phyloP scores from a whole-genome alignment of 2,329 filamentous ascomycete species.

The Aspergillus jensenii region DNA sequence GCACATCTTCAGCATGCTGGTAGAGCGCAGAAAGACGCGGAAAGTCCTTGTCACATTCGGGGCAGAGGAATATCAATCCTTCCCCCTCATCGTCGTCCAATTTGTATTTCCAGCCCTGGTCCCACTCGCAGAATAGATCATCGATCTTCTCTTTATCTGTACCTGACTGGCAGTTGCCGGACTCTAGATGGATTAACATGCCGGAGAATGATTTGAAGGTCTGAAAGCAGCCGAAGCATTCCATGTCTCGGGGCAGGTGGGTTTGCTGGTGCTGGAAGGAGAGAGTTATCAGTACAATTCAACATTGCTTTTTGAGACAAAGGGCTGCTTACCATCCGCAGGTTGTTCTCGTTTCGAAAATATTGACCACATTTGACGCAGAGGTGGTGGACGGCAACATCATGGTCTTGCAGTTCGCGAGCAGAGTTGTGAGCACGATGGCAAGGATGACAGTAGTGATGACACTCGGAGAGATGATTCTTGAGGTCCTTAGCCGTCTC shows the following conservation, averaged over 20 bases:
- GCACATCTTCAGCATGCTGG: conserved; percentile 13
- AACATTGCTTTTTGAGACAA: too few species aligned
- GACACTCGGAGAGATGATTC: conserved; percentile 9
- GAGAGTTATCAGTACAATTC: not conserved
- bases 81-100: not conserved
- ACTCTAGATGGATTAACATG: conserved; percentile 18
- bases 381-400: conserved; percentile 11
- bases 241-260: conserved; percentile 15
- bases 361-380: conserved; percentile 11
- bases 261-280: conserved; percentile 13
- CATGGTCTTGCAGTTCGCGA: conserved; percentile 11
- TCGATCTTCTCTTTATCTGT: conserved; percentile 9
- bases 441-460: conserved; percentile 13
- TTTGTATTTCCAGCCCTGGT: conserved; percentile 11
- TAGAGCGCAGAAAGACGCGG: conserved; percentile 14
- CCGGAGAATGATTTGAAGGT: conserved; percentile 17
- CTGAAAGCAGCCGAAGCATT: conserved; percentile 16
- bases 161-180: not conserved
- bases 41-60: conserved; percentile 5
- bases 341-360: conserved; percentile 14
- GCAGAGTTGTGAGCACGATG: not conserved
- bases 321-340: conserved; percentile 8
- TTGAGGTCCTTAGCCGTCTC: conserved; percentile 13
- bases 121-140: conserved; percentile 8
- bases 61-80: conserved; percentile 9